phyloP scores from a whole-genome alignment of 164 flowering plant species.

The Sedum album region DNA sequence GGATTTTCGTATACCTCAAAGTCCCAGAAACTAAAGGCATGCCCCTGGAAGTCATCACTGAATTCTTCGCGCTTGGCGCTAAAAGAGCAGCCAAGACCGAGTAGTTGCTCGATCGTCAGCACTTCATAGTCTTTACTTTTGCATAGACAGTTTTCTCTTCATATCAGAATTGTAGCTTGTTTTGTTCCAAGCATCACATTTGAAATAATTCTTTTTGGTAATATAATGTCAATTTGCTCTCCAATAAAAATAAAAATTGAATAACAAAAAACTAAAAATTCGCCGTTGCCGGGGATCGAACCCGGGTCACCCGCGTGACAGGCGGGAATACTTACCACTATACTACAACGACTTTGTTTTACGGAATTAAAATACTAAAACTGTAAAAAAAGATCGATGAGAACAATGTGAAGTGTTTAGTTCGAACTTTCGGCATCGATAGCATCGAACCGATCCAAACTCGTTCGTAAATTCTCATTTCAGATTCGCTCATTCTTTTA shows the following conservation, averaged over 20 bases:
- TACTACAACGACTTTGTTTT: slow-evolving; percentile 30
- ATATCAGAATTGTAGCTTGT: not conserved
- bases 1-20: slow-evolving; percentile 39
- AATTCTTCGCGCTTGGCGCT: slow-evolving; percentile 47
- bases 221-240: too few species aligned
- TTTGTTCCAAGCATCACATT: too few species aligned
- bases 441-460: too few species aligned
- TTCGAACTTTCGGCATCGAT: too few species aligned
- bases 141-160: not conserved
- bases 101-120: not conserved
- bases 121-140: not conserved
- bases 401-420: too few species aligned
- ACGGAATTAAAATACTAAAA: too few species aligned
- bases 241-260: too few species aligned
- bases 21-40: slow-evolving; percentile 56
- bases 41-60: slow-evolving; percentile 52
- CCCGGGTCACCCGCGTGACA: slow-evolving; percentile 40
- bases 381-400: too few species aligned
- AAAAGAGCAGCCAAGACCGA: slow-evolving; percentile 22
- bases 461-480: too few species aligned
- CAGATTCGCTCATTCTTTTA: too few species aligned
- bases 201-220: too few species aligned
- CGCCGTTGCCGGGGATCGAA: slow-evolving; percentile 42
- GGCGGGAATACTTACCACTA: slow-evolving; percentile 41
- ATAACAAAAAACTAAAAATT: not conserved